Evolutionary conservation across 1,284 basidiomycete species (phyloP).

Genomic region (Porogramme epimiltina): DNA sequence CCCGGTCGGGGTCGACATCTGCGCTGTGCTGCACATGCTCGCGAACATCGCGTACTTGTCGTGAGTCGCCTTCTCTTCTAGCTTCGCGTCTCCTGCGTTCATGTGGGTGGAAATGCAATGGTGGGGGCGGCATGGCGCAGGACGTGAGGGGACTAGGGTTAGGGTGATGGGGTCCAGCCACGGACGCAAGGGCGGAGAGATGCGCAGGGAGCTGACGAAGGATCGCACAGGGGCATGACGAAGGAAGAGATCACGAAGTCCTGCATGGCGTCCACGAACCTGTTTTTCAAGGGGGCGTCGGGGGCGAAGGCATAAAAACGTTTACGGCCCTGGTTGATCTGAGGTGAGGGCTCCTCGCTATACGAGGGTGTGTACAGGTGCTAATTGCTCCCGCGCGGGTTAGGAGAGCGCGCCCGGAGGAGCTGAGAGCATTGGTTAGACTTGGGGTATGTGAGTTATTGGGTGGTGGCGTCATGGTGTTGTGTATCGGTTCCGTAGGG

Average conservation of each 20-base stretch:
- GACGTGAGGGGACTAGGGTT: too few relatives aligned
- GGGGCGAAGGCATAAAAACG: constrained; percentile 57
- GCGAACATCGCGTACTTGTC: constrained; percentile 73
- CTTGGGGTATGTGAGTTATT: background rate
- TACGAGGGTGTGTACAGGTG: background rate
- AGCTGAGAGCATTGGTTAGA: too few relatives aligned
- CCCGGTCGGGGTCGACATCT: constrained; percentile 59
- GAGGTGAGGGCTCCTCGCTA: constrained; percentile 17
- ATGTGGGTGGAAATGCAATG: too few relatives aligned
- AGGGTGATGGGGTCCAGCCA: too few relatives aligned
- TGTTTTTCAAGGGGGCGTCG: constrained; percentile 72
- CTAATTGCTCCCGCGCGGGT: constrained; percentile 2
- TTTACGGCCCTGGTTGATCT: constrained; percentile 65
- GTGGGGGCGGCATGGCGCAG: too few relatives aligned
- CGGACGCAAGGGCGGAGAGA: too few relatives aligned
- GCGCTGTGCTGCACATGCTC: constrained; percentile 56
- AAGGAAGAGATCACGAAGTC: constrained; percentile 63
- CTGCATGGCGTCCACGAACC: constrained; percentile 60
- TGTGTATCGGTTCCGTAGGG: background rate
- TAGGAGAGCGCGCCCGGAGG: constrained; percentile 27
- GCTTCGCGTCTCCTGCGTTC: background rate
- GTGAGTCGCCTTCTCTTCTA: constrained; percentile 46
- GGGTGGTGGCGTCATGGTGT: too few relatives aligned
- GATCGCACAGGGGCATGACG: constrained; percentile 46
- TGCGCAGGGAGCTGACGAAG: too few relatives aligned